Base-by-base conservation (phyloP, 352 stramenopile genomes). In the Phytophthora rubi region DNA sequence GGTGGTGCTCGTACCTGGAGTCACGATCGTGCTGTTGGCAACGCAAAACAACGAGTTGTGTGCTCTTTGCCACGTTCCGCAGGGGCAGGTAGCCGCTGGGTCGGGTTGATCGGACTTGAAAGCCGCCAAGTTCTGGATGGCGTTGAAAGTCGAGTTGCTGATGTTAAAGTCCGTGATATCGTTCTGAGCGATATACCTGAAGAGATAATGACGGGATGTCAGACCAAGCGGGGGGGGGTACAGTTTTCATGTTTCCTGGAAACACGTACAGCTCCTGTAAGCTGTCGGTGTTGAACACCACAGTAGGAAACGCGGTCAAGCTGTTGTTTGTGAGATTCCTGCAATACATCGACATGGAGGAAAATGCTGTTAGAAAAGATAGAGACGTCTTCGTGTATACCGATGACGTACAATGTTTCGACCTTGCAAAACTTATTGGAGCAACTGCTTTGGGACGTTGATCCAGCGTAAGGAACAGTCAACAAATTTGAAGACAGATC, bases 401-500 rank as follows among this genome's bases (percentile, higher is more conserved):
- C 18, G n/a, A 51, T 12, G 7, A 69, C 72, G 42, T 70, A 81
- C 78, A 83, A 45, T 15, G 53, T 66, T 58, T 79, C 39, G 2
- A 82, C 16, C 4, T 37, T 52, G 23, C 72, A 86, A 15, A 73
- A 62, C 30, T 66, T 33, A 33, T 73, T 78, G 4, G 68, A 68
- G 18, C 70, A 81, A 18, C 48, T 55, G 6, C 18, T 67, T 15
- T 68, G 26, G 21, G 60, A 37, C 0, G 59, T 71, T 23, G 68
- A 74, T 0, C 75, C 73, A 53, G 64, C 73, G 30, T 83, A 85
- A 10, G 77, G 57, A 2, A 73, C 69, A 4, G 64, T 77, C n/a
- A 89, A 35, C 8, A 59, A 59, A 59, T 86, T 86, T 0, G 62
- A 73, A 6, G 75, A 83, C 18, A 89, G 6, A 65, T 86, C 76